Evolutionary conservation across 2,329 filamentous ascomycete genomes (phyloP).

Genomic region (Scedosporium minutisporum): DNA sequence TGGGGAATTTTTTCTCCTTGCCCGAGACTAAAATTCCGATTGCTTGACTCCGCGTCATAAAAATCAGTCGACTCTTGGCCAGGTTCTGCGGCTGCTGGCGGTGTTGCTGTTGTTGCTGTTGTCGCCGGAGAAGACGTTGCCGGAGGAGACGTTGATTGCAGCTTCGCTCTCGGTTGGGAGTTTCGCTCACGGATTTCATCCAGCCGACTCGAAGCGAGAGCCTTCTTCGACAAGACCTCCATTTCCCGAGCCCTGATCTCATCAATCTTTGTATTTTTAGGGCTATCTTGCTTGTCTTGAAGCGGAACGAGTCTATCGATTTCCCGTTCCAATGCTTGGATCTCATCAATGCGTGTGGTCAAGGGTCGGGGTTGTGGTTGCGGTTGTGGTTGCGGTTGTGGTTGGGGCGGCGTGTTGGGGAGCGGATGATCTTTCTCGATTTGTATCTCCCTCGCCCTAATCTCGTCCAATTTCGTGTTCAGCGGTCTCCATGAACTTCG

Average conservation of each 20-base stretch:
- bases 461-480: conserved; percentile 36
- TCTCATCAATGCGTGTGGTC: conserved; percentile 39
- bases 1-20: conserved; percentile 25
- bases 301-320: neutral
- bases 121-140: neutral
- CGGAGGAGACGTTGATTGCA: conserved; percentile 29
- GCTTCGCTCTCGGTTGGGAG: conserved; percentile 21
- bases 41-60: conserved; percentile 15
- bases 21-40: neutral
- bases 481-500: conserved; percentile 14
- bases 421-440: conserved; percentile 19
- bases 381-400: no score
- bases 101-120: no score
- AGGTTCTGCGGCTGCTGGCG: conserved; percentile 15
- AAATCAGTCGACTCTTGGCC: conserved; percentile 8
- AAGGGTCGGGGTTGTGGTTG: conserved; percentile 10
- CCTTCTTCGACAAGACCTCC: conserved; percentile 33
- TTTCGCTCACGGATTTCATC: conserved; percentile 45
- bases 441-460: conserved; percentile 31
- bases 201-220: conserved; percentile 37
- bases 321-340: conserved; percentile 22
- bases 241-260: conserved; percentile 36
- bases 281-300: neutral
- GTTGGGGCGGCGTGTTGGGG: neutral
- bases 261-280: conserved; percentile 36